Base-by-base conservation (phyloP, 257 asterid genomes). In the Cordia subcordata region DNA sequence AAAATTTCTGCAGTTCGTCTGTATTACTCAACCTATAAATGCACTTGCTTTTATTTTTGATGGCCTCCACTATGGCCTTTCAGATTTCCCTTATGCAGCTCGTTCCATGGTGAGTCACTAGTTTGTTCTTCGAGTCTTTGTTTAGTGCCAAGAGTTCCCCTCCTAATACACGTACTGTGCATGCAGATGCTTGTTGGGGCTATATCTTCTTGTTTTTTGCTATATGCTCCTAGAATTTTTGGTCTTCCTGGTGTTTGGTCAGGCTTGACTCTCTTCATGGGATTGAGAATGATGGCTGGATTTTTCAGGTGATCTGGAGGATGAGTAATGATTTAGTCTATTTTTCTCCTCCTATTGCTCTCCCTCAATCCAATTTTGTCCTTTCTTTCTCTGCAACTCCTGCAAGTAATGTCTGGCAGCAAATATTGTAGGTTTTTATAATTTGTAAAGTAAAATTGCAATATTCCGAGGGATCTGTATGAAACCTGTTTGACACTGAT, bases 161-260 rank as follows among this genome's bases (percentile, higher is more conserved):
- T n/a, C 14, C 46, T 68, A 37, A 63, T 32, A 6, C 50, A 27
- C 16, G 19, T 55, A 47, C 60, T 77, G 44, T 63, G 20, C 53
- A 68, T 69, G 67, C 62, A 91, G 98, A 85, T 91, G 92, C 53
- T 84, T 76, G 72, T 82, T 64, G 96, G 96, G 65, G 88, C 83
- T 55, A 72, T 88, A 65, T 88, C 96, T 23, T 88, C 93, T 33
- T 68, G 70, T 40, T 85, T 77, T 74, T 62, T 91, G 86, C 68
- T 91, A 46, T 82, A 58, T 60, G 95, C 93, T 74, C 81, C 96
- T 46, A 69, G 62, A 58, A 60, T 55, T 38, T 67, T 79, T 55
- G 98, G 98, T 49, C 96, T 91, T 64, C 79, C 72, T 11, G 98
- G 98, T 69, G 94, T 91, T 70, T 91, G 98, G 98, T 71, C 68